Percentiles rank a stretch among this genome's conserved stretches.
Conservation (phyloP, 2,329 filamentous ascomycete genomes). For the Curvularia sp. region DNA sequence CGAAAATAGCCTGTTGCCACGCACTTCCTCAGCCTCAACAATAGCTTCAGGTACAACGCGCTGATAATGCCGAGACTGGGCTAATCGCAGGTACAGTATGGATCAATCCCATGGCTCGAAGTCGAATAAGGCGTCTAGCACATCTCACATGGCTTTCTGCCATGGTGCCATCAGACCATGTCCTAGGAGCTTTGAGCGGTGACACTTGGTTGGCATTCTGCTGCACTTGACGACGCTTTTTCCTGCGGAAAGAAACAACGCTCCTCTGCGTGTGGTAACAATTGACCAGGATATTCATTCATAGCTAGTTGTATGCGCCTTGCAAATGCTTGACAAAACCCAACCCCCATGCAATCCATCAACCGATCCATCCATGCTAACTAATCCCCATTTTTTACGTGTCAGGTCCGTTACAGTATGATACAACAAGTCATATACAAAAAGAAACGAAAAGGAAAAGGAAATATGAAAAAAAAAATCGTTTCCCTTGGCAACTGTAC, state of each 20-base stretch:
- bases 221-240: not conserved
- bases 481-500: too few species aligned
- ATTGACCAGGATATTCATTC: not conserved
- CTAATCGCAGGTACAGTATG: not conserved
- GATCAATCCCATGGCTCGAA: not conserved
- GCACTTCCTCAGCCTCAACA: slow-evolving; percentile 14
- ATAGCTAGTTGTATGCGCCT: not conserved
- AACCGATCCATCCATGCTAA: not conserved
- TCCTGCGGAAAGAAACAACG: not conserved
- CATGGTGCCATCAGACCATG: not conserved
- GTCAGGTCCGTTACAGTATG: not conserved
- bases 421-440: not conserved
- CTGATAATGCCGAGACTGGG: not conserved
- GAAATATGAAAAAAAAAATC: not conserved
- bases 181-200: not conserved
- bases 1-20: slow-evolving; percentile 16
- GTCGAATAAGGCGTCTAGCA: not conserved
- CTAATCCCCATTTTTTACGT: not conserved
- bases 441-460: not conserved
- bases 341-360: not conserved
- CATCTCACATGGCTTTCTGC: not conserved
- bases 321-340: not conserved
- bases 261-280: not conserved
- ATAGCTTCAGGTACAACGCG: not conserved
- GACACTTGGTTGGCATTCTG: not conserved